Base-by-base conservation (phyloP, 1,139 yeast genomes). In the Yamadazyma dendronema region DNA sequence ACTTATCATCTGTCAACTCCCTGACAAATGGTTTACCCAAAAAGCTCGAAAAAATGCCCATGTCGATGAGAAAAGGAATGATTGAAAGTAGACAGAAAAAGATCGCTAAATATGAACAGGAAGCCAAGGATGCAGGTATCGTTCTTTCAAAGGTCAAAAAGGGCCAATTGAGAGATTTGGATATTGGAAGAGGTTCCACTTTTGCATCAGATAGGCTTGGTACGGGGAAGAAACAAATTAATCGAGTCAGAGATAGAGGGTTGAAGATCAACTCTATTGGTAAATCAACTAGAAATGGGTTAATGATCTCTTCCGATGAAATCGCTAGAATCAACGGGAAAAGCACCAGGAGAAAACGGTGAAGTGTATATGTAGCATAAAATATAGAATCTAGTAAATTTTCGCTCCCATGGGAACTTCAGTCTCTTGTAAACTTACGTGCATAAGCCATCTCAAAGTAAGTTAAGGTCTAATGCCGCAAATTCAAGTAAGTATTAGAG, bases 121-220 rank as follows among this genome's bases (percentile, higher is more conserved):
- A 86, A 34, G 97, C 98, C 6, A 74, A 69, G 42, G 90, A 90
- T 28, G 95, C 95, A 2, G 97, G 97, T 7, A 86, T 90, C 42
- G 75, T 92, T 16, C 66, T 90, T 36, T 73, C 89, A 3, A 80
- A 72, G 52, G 78, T 73, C 14, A 73, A 69, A 50, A 81, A 79
- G 58, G 89, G 88, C 6, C 75, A 81, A 41, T 65, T 82, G 41
- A 67, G 92, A 53, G 69, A 70, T 39, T 59, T 77, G 48, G 69
- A 76, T 45, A 62, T 70, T 35, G 87, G 84, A 29, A 65, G 66
- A 40, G 83, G 84, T 2, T 67, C 72, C 6, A 73, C 80, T 4
- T 57, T 67, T 13, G 54, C 75, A 12, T 62, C 71, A 41, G 81
- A 81, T 43, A 62, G 88, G 40, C 69, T 84, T 33, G 90, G 92